These are phyloP conservation scores for Margaritispora aquatica DNA, from an alignment of 495 filamentous ascomycete genomes.

Conservation along the genomic window DNA sequence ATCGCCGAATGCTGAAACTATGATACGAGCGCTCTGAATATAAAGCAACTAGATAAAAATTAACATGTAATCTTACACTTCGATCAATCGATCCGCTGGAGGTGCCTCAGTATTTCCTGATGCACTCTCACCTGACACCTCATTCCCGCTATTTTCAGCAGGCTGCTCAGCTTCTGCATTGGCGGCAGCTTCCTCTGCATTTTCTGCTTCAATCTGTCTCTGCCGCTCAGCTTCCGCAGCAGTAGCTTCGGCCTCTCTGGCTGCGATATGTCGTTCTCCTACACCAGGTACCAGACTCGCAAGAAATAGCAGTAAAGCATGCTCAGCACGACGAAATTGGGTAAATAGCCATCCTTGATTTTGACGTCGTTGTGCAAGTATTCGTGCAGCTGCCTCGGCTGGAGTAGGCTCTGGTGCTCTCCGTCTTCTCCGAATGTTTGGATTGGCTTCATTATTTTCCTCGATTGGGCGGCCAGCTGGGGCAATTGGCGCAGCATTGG, in stretches of 20 bases:
- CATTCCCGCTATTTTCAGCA: too few species aligned
- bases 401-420: slow-evolving; percentile 37
- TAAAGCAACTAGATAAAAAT: too few species aligned
- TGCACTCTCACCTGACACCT: neutral
- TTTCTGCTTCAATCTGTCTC: slow-evolving; percentile 15
- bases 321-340: slow-evolving; percentile 57
- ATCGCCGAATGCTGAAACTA: too few species aligned
- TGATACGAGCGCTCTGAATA: too few species aligned
- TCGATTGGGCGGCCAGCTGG: neutral
- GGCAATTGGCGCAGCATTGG: slow-evolving; percentile 9
- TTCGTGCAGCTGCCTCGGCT: slow-evolving; percentile 43
- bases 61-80: too few species aligned
- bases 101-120: neutral
- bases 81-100: neutral
- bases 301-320: slow-evolving; percentile 74
- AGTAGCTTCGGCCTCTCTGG: slow-evolving; percentile 22
- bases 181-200: slow-evolving; percentile 4
- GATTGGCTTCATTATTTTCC: neutral
- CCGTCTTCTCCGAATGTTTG: slow-evolving; percentile 1
- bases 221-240: slow-evolving; percentile 23
- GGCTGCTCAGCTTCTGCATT: neutral
- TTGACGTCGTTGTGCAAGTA: slow-evolving; percentile 45
- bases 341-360: slow-evolving; percentile 49
- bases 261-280: slow-evolving; percentile 68
- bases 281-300: slow-evolving; percentile 81